Evolutionary conservation across 2,329 filamentous ascomycete species (phyloP), one percentile per base, ranked within the genome.

Genomic region (Sarocladiaceae sp.): DNA sequence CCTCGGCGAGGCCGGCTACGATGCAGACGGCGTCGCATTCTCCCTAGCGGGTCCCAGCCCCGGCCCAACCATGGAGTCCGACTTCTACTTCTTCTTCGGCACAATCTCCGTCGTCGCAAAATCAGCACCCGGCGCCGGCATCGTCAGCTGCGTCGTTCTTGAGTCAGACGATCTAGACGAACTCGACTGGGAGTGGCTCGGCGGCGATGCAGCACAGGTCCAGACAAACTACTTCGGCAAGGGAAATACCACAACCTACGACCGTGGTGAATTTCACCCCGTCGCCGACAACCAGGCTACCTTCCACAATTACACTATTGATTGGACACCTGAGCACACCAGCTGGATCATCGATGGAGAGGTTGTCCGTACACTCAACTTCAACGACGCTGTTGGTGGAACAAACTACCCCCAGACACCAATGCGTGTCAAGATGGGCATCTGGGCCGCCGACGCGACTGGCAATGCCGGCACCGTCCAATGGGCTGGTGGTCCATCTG

Each of bases 41-140:
- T 79, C 81, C 56, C 89, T 89, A 66, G 78, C 76, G 0, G 65
- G 78, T 8, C 70, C 74, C 40, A 71, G 67, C 17, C 78, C 82
- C 47, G 74, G 71, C 46, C 77, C 83, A 13, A 82, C 79, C 4
- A 88, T 88, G 65, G 76, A 75, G 62, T 75, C 76, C 12, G 75
- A 84, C 58, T 90, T 86, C 78, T 91, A 90, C 71, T 87, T 91
- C 65, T 90, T 91, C 86, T 91, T 89, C 62, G 87, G 87, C 48
- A 80, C 79, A 58, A 81, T 88, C 55, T 81, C 87, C 46, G 79
- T 84, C 52, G 76, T 77, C 17, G 73, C 95, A 64, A 87, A 91
- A 70, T 86, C 88, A 33, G 86, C 94, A 23, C 80, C 87, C 2
- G 94, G 93, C 90, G 67, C 75, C 3, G 87, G 87, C 46, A 88